A percentile compares a stretch with the other conserved stretches of the same genome.
These are phyloP conservation scores for Elsinoe australis DNA, from an alignment of 2,329 filamentous ascomycete species.

Conservation along the genomic window DNA sequence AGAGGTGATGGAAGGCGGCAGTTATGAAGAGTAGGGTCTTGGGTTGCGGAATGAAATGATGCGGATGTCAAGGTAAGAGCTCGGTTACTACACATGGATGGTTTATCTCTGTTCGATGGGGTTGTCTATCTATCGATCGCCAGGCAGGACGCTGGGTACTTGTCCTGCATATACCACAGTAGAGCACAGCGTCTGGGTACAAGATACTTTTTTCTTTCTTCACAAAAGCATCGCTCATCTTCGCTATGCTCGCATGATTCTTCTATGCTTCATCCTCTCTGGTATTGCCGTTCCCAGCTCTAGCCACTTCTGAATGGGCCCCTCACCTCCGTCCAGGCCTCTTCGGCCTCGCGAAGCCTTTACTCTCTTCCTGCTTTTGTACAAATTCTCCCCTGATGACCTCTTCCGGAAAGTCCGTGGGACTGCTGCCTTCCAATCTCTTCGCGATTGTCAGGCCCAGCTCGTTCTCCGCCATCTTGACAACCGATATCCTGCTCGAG, in stretches of 20 bases:
- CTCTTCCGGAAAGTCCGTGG: conserved; percentile 62
- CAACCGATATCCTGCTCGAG: conserved; percentile 51
- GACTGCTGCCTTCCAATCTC: conserved; percentile 58
- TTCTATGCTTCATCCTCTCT: neutral
- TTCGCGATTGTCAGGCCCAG: conserved; percentile 61
- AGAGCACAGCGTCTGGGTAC: conserved; percentile 14
- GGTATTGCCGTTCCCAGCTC: neutral
- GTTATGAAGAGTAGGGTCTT: conserved; percentile 42
- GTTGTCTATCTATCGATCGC: conserved; percentile 11
- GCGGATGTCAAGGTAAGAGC: no score
- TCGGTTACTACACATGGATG: neutral
- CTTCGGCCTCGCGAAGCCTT: conserved; percentile 70
- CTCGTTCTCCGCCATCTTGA: conserved; percentile 57
- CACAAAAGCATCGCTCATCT: no score
- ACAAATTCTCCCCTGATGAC: conserved; percentile 60
- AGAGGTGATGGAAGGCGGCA: conserved; percentile 40
- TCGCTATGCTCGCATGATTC: no score
- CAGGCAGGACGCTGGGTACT: conserved; percentile 5
- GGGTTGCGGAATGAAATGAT: no score
- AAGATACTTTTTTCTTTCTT: conserved; percentile 8
- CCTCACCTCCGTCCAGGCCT: conserved; percentile 56
- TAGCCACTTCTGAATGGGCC: no score
- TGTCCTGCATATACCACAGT: conserved; percentile 11
- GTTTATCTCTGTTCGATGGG: neutral
- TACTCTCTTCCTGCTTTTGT: conserved; percentile 57